These are phyloP conservation scores for Phytophthora pluvialis DNA, from an alignment of 352 stramenopile species.

Conservation along the genomic window DNA sequence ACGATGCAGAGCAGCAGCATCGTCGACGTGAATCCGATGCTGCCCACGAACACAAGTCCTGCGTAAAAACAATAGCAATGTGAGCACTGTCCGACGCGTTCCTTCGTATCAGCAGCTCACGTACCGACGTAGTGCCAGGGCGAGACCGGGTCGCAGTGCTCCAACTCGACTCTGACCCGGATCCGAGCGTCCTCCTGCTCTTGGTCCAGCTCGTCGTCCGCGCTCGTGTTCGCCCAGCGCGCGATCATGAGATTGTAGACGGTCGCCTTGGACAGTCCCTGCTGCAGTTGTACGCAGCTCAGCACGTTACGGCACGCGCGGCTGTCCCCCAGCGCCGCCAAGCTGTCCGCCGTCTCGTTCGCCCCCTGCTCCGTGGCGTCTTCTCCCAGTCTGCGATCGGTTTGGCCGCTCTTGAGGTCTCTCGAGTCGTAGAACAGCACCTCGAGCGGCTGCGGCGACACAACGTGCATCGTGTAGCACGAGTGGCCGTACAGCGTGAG, in stretches of 20 bases:
- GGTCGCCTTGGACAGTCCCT: slow-evolving; percentile 40
- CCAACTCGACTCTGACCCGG: slow-evolving; percentile 36
- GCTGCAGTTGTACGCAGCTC: slow-evolving; percentile 41
- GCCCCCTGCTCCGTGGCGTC: not conserved
- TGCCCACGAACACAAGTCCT: slow-evolving; percentile 49
- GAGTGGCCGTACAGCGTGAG: slow-evolving; percentile 61
- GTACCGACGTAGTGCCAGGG: slow-evolving; percentile 49
- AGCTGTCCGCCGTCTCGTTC: slow-evolving; percentile 11
- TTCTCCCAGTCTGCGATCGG: slow-evolving; percentile 20
- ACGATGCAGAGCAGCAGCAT: slow-evolving; percentile 51
- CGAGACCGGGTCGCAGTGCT: slow-evolving; percentile 51
- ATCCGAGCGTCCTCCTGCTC: slow-evolving; percentile 12
- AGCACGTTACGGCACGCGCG: slow-evolving; percentile 38
- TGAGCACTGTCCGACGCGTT: too few species aligned
- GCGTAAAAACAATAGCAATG: not conserved
- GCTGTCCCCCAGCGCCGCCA: slow-evolving; percentile 21
- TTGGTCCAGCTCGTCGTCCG: not conserved
- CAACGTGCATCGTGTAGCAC: slow-evolving; percentile 57
- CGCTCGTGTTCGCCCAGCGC: slow-evolving; percentile 21
- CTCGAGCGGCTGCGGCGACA: slow-evolving; percentile 48
- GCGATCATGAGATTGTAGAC: slow-evolving; percentile 59
- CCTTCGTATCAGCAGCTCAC: slow-evolving; percentile 1
- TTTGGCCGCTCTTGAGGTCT: slow-evolving; percentile 28
- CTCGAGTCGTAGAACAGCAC: slow-evolving; percentile 60
- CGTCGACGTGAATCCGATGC: slow-evolving; percentile 52